Conservation (phyloP, 108 stramenopile species). For the Cyclotella baltica region DNA sequence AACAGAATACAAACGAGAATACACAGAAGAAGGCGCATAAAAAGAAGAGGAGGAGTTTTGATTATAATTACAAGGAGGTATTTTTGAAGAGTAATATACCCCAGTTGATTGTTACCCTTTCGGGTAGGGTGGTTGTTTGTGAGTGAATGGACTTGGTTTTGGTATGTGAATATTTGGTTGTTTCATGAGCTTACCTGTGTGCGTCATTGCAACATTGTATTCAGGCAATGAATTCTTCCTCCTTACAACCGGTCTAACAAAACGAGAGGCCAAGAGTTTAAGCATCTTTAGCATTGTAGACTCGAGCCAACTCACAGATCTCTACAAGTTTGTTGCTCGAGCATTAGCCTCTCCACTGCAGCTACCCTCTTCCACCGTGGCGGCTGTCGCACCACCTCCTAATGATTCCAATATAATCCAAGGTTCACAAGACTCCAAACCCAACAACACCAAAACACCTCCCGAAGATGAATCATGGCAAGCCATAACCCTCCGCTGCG, state of each 20-base stretch:
- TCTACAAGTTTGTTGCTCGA: conserved; percentile 79
- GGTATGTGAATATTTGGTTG: neutral
- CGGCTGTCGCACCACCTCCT: neutral
- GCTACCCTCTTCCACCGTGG: neutral
- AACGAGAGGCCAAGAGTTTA: conserved; percentile 61
- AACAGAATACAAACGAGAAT: neutral
- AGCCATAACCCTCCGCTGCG: conserved; percentile 40
- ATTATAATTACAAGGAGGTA: conserved; percentile 79
- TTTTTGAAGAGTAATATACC: conserved; percentile 82
- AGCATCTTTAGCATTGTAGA: conserved; percentile 85
- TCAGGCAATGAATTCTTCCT: conserved; percentile 82
- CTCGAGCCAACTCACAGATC: conserved; percentile 70
- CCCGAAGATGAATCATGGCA: conserved; percentile 31
- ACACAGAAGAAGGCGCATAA: conserved; percentile 14
- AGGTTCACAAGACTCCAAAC: conserved; percentile 6
- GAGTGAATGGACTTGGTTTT: conserved; percentile 19
- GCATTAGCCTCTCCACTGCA: conserved; percentile 51
- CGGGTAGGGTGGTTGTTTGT: conserved; percentile 79
- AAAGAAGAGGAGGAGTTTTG: conserved; percentile 67
- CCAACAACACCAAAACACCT: neutral
- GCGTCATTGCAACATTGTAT: neutral
- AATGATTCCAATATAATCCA: too few species aligned
- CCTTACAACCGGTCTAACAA: conserved; percentile 62
- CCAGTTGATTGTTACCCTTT: conserved; percentile 80
- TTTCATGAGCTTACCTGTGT: neutral